Percentiles rank a stretch among this genome's conserved stretches.
These are phyloP conservation scores for Polyporus arcularius DNA, from an alignment of 768 basidiomycete species.

Conservation along the genomic window DNA sequence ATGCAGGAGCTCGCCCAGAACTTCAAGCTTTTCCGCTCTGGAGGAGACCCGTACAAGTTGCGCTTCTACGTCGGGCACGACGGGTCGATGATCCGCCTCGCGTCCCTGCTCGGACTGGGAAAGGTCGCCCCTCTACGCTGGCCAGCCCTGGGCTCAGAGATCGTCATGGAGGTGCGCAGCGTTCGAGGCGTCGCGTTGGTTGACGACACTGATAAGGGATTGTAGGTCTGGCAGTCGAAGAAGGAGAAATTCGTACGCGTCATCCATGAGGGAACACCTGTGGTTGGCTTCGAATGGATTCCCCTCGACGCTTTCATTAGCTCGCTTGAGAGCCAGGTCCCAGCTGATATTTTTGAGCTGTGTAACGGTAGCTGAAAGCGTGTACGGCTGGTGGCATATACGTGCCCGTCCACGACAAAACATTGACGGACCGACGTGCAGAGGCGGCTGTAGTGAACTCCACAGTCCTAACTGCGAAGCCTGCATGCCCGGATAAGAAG, in stretches of 20 bases:
- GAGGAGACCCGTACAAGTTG: conserved; percentile 37
- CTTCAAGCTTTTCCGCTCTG: conserved; percentile 36
- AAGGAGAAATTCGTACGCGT: conserved; percentile 40
- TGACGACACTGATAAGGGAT: not conserved
- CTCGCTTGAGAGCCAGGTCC: conserved; percentile 36
- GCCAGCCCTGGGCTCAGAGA: conserved; percentile 50
- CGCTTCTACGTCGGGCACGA: conserved; percentile 51
- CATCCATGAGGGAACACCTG: conserved; percentile 45
- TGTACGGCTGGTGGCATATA: not conserved
- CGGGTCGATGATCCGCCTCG: conserved; percentile 44
- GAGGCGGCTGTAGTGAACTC: too few relatives aligned
- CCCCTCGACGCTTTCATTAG: conserved; percentile 36
- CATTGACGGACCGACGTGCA: too few relatives aligned
- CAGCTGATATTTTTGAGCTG: conserved; percentile 31
- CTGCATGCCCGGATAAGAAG: too few relatives aligned
- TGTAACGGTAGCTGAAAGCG: conserved; percentile 17
- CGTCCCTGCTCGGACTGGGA: conserved; percentile 43
- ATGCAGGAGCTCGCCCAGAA: conserved; percentile 45
- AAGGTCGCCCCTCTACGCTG: conserved; percentile 37
- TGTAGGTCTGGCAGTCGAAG: conserved; percentile 41
- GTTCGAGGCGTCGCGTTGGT: not conserved
- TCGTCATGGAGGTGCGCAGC: conserved; percentile 44
- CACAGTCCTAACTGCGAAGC: too few relatives aligned
- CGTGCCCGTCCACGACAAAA: too few relatives aligned
- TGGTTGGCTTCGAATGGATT: conserved; percentile 39